phyloP scores from a whole-genome alignment of 805 yeast species.

The Candida peoriensis region DNA sequence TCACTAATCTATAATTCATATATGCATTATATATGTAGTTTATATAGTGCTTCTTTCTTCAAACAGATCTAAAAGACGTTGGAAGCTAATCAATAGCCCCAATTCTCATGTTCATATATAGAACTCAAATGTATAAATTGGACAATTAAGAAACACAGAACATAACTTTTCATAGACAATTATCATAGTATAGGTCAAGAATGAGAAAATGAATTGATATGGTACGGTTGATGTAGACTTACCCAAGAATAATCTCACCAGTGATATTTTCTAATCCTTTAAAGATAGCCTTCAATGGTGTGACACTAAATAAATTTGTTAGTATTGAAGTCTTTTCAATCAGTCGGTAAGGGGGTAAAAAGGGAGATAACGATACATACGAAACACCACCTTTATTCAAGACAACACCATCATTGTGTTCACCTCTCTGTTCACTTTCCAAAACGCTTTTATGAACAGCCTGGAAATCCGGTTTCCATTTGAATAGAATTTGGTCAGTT shows the following conservation, averaged over 20 bases:
- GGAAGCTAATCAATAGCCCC: too few relatives aligned
- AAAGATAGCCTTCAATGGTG: slow-evolving; percentile 71
- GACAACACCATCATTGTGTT: slow-evolving; percentile 28
- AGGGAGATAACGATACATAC: slow-evolving; percentile 15
- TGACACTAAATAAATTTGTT: slow-evolving; percentile 44
- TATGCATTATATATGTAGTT: too few relatives aligned
- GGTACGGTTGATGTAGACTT: slow-evolving; percentile 16
- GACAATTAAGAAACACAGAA: background rate
- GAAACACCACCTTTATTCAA: slow-evolving; percentile 22
- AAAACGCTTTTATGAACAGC: slow-evolving; percentile 52
- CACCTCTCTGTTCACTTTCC: slow-evolving; percentile 27
- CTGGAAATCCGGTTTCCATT: slow-evolving; percentile 83
- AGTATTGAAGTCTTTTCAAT: slow-evolving; percentile 31
- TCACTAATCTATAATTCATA: too few relatives aligned
- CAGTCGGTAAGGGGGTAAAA: background rate
- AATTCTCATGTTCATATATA: too few relatives aligned
- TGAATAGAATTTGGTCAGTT: slow-evolving; percentile 45
- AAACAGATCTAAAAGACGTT: too few relatives aligned
- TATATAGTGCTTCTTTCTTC: too few relatives aligned
- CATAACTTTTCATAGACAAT: background rate
- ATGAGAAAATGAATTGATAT: too few relatives aligned
- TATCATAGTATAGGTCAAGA: background rate
- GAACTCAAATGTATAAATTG: background rate
- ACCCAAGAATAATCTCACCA: slow-evolving; percentile 53
- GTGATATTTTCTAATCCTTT: slow-evolving; percentile 41